Percentiles rank a stretch among this genome's conserved stretches.
These are phyloP conservation scores for Fraxinus latifolia DNA, from an alignment of 305 asterid genomes.

Conservation along the genomic window DNA sequence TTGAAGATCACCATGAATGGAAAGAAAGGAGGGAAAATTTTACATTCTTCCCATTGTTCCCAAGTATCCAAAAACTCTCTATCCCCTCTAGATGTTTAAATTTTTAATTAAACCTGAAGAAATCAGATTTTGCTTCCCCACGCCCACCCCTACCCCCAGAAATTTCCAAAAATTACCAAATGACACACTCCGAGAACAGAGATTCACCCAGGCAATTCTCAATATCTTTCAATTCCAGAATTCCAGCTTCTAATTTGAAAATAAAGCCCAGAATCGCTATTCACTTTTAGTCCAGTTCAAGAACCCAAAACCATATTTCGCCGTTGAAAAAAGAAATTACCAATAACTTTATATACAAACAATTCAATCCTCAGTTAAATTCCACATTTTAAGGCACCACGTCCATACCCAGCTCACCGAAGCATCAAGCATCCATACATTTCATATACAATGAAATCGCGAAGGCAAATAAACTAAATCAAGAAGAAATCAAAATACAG, in stretches of 20 bases:
- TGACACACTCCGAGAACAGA: neutral
- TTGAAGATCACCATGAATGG: neutral
- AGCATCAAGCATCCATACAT: neutral
- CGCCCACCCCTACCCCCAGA: neutral
- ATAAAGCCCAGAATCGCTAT: conserved; percentile 19
- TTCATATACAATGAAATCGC: neutral
- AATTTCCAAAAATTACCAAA: neutral
- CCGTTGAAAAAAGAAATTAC: neutral
- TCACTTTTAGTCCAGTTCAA: neutral
- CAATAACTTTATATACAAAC: neutral
- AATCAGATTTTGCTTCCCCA: neutral
- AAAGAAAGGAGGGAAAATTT: neutral
- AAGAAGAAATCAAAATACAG: conserved; percentile 17
- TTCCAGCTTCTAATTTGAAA: conserved; percentile 4
- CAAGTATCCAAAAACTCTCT: neutral
- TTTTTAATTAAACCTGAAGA: conserved; percentile 8
- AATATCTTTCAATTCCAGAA: neutral
- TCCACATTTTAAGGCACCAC: neutral
- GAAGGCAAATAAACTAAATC: neutral
- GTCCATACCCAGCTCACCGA: neutral
- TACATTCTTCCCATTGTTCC: neutral
- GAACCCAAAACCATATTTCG: conserved; percentile 14
- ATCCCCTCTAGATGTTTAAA: neutral
- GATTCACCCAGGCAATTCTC: neutral
- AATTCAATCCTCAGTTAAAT: neutral